These are phyloP conservation scores for Conticribra guillardii DNA, from an alignment of 108 stramenopile species.

Conservation along the genomic window DNA sequence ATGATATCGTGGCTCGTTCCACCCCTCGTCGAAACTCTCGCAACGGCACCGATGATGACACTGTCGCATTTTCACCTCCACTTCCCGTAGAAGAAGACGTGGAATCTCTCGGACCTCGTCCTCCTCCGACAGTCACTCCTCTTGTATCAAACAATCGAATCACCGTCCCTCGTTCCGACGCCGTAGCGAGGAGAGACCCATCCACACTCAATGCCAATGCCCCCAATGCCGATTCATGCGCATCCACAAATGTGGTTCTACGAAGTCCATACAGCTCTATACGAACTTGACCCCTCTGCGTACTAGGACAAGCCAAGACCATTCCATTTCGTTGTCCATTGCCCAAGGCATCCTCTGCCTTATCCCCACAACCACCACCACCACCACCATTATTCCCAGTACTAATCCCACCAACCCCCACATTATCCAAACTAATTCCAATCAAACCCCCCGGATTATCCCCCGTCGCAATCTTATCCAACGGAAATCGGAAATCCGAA, in stretches of 20 bases:
- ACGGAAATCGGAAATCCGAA: constrained; percentile 86
- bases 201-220: constrained; percentile 85
- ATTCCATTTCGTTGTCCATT: constrained; percentile 58
- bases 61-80: constrained; percentile 1
- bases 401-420: not conserved
- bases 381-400: constrained; percentile 70
- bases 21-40: constrained; percentile 96
- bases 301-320: constrained; percentile 95
- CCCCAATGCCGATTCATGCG: constrained; percentile 93
- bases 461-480: constrained; percentile 94
- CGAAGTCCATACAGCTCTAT: constrained; percentile 95
- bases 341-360: constrained; percentile 27
- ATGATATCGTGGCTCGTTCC: constrained; percentile 91
- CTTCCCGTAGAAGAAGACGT: constrained; percentile 46
- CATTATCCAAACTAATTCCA: not conserved
- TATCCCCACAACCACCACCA: constrained; percentile 29
- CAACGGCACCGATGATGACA: constrained; percentile 56
- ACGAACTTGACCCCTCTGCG: constrained; percentile 89
- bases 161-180: constrained; percentile 94
- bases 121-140: constrained; percentile 66
- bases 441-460: not conserved
- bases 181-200: constrained; percentile 91
- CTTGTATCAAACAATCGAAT: constrained; percentile 93
- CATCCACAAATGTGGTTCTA: constrained; percentile 90
- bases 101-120: constrained; percentile 54